A percentile compares a stretch with the other conserved stretches of the same genome.
phyloP scores from a whole-genome alignment of 108 stramenopile genomes.

The Nannochloropsis gaditana region DNA sequence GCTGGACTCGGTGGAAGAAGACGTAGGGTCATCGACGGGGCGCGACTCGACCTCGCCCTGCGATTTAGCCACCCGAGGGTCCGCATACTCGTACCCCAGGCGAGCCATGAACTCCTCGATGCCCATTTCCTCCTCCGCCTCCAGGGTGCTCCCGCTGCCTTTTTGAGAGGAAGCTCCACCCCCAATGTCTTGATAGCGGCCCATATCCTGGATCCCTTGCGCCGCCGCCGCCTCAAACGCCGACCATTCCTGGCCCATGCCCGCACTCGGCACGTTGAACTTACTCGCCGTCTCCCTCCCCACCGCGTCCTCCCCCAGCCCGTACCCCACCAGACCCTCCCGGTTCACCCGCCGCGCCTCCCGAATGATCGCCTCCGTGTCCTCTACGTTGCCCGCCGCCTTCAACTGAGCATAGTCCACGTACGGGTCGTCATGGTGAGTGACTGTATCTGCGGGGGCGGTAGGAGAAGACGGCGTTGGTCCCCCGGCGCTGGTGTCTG shows the following conservation, averaged over 20 bases:
- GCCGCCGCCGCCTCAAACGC: background rate
- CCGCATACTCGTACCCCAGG: slow-evolving; percentile 15
- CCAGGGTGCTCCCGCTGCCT: background rate
- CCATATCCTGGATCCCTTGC: background rate
- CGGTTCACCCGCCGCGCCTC: background rate
- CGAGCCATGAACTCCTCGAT: background rate
- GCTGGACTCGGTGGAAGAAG: too few relatives aligned
- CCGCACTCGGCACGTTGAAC: slow-evolving; percentile 13
- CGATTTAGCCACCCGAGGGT: background rate
- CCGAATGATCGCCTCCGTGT: background rate
- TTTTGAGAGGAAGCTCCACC: background rate
- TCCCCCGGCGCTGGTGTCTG: too few relatives aligned
- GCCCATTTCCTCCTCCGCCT: background rate
- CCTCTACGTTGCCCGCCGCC: background rate
- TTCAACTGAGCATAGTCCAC: background rate
- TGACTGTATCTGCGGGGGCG: background rate
- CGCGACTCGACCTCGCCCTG: background rate
- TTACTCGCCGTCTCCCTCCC: slow-evolving; percentile 15
- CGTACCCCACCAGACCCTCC: slow-evolving; percentile 7
- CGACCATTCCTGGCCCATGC: background rate
- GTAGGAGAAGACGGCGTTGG: too few relatives aligned
- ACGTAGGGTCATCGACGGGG: too few relatives aligned
- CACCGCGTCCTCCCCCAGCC: background rate
- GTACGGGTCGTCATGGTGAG: background rate
- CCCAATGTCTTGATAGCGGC: background rate